Conservation (phyloP, 148 eudicot species). For the Silene conica region DNA sequence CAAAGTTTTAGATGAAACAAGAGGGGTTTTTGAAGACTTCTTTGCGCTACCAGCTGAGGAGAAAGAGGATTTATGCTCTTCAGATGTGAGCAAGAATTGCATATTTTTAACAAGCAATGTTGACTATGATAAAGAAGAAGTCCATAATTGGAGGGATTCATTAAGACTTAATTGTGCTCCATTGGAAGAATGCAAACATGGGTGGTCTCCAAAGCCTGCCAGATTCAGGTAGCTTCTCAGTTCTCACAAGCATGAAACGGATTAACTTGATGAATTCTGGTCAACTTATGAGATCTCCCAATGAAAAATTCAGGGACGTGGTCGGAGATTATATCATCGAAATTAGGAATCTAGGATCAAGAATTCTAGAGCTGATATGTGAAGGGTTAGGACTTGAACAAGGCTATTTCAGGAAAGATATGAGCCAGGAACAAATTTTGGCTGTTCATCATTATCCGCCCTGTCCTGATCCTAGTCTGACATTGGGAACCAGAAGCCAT, state of each 20-base stretch:
- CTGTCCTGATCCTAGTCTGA: slow-evolving; percentile 67
- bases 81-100: slow-evolving; percentile 24
- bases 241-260: slow-evolving; percentile 21
- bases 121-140: slow-evolving; percentile 33
- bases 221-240: slow-evolving; percentile 28
- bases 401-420: slow-evolving; percentile 35
- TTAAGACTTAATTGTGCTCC: slow-evolving; percentile 46
- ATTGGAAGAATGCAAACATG: slow-evolving; percentile 38
- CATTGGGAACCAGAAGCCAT: slow-evolving; percentile 47
- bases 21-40: slow-evolving; percentile 39
- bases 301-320: slow-evolving; percentile 34
- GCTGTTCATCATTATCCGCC: slow-evolving; percentile 51
- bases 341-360: slow-evolving; percentile 35
- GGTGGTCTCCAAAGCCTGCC: slow-evolving; percentile 48
- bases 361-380: slow-evolving; percentile 47
- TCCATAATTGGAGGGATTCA: slow-evolving; percentile 56
- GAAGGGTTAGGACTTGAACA: slow-evolving; percentile 59
- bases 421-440: slow-evolving; percentile 38
- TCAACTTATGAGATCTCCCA: not conserved
- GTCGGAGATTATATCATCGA: slow-evolving; percentile 31
- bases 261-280: not conserved
- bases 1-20: slow-evolving; percentile 29
- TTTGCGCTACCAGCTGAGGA: slow-evolving; percentile 41
- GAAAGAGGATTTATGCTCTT: slow-evolving; percentile 27
- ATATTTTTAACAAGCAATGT: slow-evolving; percentile 40